Evolutionary conservation across 2,329 filamentous ascomycete species (phyloP).

Genomic region (Fusarium luffae): DNA sequence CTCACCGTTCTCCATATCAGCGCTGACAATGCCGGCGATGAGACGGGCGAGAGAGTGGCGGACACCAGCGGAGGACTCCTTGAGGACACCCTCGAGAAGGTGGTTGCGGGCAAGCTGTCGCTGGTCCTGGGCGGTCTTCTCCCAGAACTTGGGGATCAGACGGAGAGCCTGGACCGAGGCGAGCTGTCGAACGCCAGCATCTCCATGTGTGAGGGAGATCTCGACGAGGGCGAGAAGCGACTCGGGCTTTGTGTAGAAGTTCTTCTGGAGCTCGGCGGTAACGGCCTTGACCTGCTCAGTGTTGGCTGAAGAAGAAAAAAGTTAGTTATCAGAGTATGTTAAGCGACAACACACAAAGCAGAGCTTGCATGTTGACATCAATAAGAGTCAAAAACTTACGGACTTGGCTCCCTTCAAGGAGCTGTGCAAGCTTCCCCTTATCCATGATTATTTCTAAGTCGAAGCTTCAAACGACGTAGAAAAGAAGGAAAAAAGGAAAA

Average conservation of each 20-base stretch:
- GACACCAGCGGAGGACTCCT: constrained; percentile 79
- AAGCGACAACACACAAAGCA: constrained; percentile 11
- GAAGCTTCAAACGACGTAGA: constrained; percentile 40
- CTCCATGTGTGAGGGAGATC: constrained; percentile 82
- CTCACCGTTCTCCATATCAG: constrained; percentile 79
- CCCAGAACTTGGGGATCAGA: constrained; percentile 88
- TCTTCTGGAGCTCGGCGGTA: constrained; percentile 89
- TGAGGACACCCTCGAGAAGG: constrained; percentile 84
- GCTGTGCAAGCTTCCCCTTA: constrained; percentile 80
- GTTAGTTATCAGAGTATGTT: constrained; percentile 25
- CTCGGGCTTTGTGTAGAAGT: constrained; percentile 88
- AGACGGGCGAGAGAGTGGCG: constrained; percentile 90
- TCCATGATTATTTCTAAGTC: constrained; percentile 52
- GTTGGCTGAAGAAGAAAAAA: constrained; percentile 69
- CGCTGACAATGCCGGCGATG: constrained; percentile 84
- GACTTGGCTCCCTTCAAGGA: constrained; percentile 88
- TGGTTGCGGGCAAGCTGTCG: constrained; percentile 84
- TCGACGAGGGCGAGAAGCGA: constrained; percentile 89
- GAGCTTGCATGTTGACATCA: constrained; percentile 10
- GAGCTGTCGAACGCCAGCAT: constrained; percentile 82
- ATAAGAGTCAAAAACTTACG: constrained; percentile 67
- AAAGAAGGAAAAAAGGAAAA: constrained; percentile 18
- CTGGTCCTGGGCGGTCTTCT: constrained; percentile 75
- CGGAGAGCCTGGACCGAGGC: constrained; percentile 90
- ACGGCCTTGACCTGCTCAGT: constrained; percentile 90